Evolutionary conservation across 805 yeast genomes (phyloP).

Genomic region (Myxozyma vanderwaltii): DNA sequence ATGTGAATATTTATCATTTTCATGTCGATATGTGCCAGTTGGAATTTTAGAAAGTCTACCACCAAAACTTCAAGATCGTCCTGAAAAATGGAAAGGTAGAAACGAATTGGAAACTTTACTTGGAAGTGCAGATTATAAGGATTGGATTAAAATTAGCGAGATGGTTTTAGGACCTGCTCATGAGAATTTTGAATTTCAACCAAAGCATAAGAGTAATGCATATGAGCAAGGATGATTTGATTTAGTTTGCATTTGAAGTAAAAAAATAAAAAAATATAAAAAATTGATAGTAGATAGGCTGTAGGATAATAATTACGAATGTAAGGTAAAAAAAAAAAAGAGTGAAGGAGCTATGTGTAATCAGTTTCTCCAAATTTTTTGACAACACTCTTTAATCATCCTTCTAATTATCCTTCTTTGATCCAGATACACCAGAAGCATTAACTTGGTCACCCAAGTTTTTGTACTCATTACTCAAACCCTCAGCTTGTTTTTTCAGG

Average conservation of each 20-base stretch:
- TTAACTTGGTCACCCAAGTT: conserved; percentile 46
- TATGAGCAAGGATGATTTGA: conserved; percentile 46
- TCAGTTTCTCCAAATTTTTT: too few relatives aligned
- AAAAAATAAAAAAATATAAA: background rate
- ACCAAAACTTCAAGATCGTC: conserved; percentile 87
- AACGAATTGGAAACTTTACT: conserved; percentile 87
- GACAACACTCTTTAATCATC: too few relatives aligned
- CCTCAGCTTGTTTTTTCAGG: conserved; percentile 71
- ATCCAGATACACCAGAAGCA: conserved; percentile 34
- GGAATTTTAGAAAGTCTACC: conserved; percentile 90
- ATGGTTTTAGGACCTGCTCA: conserved; percentile 90
- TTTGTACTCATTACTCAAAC: conserved; percentile 67
- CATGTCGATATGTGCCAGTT: conserved; percentile 91
- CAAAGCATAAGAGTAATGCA: conserved; percentile 94
- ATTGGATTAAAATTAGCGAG: conserved; percentile 95
- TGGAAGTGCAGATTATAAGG: conserved; percentile 81
- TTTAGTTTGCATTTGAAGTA: background rate
- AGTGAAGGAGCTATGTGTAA: too few relatives aligned
- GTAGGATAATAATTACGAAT: too few relatives aligned
- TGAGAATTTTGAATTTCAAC: conserved; percentile 73
- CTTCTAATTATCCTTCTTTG: conserved; percentile 38
- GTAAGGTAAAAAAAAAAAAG: too few relatives aligned
- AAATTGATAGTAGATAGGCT: too few relatives aligned
- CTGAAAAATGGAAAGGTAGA: conserved; percentile 91
- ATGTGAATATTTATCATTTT: conserved; percentile 92